A percentile compares a stretch with the other conserved stretches of the same genome.
Conservation (phyloP, 371 early-diverging fungal genomes). For the Circinella minor region DNA sequence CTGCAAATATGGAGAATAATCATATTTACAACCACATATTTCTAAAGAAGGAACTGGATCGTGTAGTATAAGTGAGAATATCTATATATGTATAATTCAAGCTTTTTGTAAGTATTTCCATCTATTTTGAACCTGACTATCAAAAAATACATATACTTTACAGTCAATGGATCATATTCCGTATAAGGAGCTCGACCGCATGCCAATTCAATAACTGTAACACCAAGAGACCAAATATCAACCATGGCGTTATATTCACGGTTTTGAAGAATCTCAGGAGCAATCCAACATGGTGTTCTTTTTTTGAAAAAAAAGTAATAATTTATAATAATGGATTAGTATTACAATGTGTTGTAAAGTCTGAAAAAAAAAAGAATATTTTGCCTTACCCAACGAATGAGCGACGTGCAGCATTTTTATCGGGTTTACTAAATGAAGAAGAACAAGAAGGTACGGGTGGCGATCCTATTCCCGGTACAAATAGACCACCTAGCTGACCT, state of each 20-base stretch:
- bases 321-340: too few relatives aligned
- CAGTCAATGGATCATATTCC: constrained; percentile 86
- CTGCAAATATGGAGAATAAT: constrained; percentile 21
- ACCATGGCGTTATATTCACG: constrained; percentile 75
- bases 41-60: constrained; percentile 37
- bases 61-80: constrained; percentile 41
- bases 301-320: too few relatives aligned
- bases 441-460: neutral
- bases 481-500: neutral
- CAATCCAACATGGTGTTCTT: constrained; percentile 91
- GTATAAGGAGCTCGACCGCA: constrained; percentile 93
- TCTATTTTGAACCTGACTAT: neutral
- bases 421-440: constrained; percentile 11
- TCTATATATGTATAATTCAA: constrained; percentile 20
- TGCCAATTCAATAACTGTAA: constrained; percentile 94
- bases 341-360: too few relatives aligned
- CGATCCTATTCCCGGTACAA: neutral
- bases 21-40: constrained; percentile 9
- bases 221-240: constrained; percentile 94
- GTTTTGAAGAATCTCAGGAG: constrained; percentile 86
- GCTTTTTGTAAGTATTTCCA: neutral
- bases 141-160: constrained; percentile 19
- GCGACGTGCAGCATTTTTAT: constrained; percentile 35
- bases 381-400: constrained; percentile 52
- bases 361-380: too few relatives aligned